These are phyloP conservation scores for Coffea humblotiana DNA, from an alignment of 305 asterid genomes.

Conservation along the genomic window DNA sequence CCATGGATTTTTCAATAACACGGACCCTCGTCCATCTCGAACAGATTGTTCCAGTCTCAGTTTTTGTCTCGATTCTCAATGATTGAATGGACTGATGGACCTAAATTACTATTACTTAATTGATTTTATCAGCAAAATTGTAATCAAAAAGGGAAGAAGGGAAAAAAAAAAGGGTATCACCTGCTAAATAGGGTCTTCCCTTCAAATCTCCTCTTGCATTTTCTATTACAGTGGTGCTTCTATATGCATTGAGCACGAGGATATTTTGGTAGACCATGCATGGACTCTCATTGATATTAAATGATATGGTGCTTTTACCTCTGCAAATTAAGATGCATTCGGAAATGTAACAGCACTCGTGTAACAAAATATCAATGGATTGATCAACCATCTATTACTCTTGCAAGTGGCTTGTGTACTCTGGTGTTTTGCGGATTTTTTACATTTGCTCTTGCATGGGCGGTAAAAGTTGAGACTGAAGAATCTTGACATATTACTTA, in stretches of 20 bases:
- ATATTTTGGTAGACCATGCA: too few relatives aligned
- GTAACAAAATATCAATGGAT: background rate
- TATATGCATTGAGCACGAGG: too few relatives aligned
- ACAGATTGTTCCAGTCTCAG: background rate
- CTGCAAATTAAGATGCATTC: too few relatives aligned
- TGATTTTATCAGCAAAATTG: background rate
- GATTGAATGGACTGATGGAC: conserved; percentile 4
- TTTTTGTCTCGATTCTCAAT: conserved; percentile 3
- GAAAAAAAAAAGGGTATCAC: too few relatives aligned
- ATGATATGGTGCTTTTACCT: too few relatives aligned
- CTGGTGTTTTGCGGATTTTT: background rate
- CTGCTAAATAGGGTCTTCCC: background rate
- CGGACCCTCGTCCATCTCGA: conserved; percentile 10
- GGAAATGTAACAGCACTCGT: too few relatives aligned
- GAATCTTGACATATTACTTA: too few relatives aligned
- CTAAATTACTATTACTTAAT: background rate
- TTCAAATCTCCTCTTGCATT: too few relatives aligned
- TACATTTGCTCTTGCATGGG: background rate
- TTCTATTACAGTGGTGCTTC: too few relatives aligned
- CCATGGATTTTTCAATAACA: conserved; percentile 17
- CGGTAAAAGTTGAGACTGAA: background rate
- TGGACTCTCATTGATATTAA: too few relatives aligned
- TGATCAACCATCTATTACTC: background rate
- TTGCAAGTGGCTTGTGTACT: background rate
- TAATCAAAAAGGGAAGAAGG: too few relatives aligned